Base-by-base conservation (phyloP, 257 asterid species). In the Solanum tarapatanum region DNA sequence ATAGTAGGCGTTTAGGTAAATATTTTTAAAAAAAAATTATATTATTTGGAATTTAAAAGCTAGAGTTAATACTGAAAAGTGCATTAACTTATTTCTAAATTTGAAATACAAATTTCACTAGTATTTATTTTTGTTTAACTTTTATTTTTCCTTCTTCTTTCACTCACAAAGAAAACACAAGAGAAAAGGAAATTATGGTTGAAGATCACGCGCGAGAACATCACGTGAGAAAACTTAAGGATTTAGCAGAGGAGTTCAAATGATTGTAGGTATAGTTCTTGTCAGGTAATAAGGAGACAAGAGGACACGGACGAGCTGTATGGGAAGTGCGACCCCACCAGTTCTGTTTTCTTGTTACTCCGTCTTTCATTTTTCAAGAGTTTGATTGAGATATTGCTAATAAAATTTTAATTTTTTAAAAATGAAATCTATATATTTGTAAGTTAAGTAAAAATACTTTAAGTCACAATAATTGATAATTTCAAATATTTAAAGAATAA, bases 201-300 rank as follows among this genome's bases (percentile, higher is more conserved):
- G 36, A 24, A 39, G 0, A 26, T 0, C 79, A 84, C 87, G 87
- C 87, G 68, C 39, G 23, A 21, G 28, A 30, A 26, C 13, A 14
- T 68, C 35, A 24, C 8, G 62, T 85, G 62, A 36, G 39, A 8
- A 7, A 37, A 72, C 32, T 7, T 43, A 85, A 68, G 84, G 33
- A 72, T 23, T 23, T 7, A 12, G 83, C 28, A 58, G 76, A 55
- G 79, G 89, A 88, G 94, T 90, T 89, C 94, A 92, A 93, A 93
- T 93, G 94, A 93, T 93, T 92, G 92, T 89, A 87, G 93, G 74
- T 82, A 83, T 88, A 68, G 88, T 88, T 84, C 14, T n/a, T 92
- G 94, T 89, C 89, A 90, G 90, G 37, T 75, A 88, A 90, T 5
- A 55, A 7, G 79, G 88, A 72, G 92, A 91, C 93, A 90, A 84